A percentile compares a stretch with the other conserved stretches of the same genome.
Evolutionary conservation across 2,329 filamentous ascomycete species (phyloP).

Genomic region (Fusarium udum): DNA sequence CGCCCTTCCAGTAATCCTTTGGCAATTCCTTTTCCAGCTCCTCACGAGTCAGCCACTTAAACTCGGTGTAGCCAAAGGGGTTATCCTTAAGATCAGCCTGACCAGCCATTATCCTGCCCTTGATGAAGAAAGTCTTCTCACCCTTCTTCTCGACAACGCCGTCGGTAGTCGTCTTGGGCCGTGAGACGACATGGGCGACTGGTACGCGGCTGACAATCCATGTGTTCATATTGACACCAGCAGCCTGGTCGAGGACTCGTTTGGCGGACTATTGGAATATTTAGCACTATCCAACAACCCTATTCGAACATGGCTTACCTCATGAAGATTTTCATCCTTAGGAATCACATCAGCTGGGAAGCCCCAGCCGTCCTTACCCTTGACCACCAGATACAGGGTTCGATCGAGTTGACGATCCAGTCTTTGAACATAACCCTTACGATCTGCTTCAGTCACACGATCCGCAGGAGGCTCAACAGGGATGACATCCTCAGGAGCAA

Average conservation of each 20-base stretch:
- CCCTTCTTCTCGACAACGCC: conserved; percentile 61
- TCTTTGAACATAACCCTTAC: conserved; percentile 76
- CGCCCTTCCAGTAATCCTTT: conserved; percentile 74
- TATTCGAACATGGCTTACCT: conserved; percentile 64
- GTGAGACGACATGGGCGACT: conserved; percentile 77
- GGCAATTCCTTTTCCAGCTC: conserved; percentile 78
- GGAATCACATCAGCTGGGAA: conserved; percentile 80
- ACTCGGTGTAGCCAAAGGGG: conserved; percentile 78
- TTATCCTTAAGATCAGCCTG: conserved; percentile 83
- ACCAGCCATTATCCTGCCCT: conserved; percentile 96
- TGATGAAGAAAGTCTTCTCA: conserved; percentile 94
- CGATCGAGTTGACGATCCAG: conserved; percentile 81
- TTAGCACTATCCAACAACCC: background rate
- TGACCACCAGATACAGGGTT: conserved; percentile 89
- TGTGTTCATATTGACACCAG: conserved; percentile 96
- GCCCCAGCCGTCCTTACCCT: conserved; percentile 78
- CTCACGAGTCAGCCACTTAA: conserved; percentile 91
- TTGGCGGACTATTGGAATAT: conserved; percentile 73
- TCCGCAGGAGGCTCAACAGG: conserved; percentile 75
- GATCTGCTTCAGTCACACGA: conserved; percentile 81
- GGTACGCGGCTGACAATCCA: conserved; percentile 95
- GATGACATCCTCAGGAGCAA: conserved; percentile 67
- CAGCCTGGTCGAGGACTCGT: conserved; percentile 78
- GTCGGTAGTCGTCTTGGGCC: conserved; percentile 59
- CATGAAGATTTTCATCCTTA: conserved; percentile 79